Evolutionary conservation across 257 asterid species (phyloP).

Genomic region (Solanum chiquidenum): DNA sequence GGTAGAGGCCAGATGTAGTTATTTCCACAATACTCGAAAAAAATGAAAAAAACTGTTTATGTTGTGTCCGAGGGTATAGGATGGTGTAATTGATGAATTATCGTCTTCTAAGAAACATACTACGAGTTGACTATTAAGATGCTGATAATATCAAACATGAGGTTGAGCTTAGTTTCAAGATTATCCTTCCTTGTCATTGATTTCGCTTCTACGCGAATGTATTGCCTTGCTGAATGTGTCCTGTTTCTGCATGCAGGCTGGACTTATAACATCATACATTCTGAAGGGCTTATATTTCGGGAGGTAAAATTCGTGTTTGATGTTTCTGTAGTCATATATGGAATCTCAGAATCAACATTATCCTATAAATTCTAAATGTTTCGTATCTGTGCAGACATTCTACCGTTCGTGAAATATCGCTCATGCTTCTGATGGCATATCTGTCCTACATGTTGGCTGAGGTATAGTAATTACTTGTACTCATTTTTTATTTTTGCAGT

Average conservation of each 20-base stretch:
- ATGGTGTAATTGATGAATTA: not conserved
- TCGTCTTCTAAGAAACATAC: not conserved
- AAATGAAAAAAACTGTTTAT: not conserved
- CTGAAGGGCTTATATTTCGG: conserved; percentile 79
- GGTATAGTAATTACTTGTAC: conserved; percentile 27
- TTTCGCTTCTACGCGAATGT: not conserved
- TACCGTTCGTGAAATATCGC: conserved; percentile 74
- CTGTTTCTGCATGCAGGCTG: conserved; percentile 44
- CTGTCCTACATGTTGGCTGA: conserved; percentile 96
- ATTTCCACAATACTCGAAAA: not conserved
- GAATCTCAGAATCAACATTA: not conserved
- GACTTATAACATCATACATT: conserved; percentile 65
- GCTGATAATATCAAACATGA: not conserved
- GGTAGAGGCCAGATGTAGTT: not conserved
- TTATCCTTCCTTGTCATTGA: not conserved
- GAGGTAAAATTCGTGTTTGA: conserved; percentile 30
- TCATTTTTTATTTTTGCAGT: not conserved
- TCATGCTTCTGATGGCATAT: conserved; percentile 83
- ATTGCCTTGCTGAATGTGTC: not conserved
- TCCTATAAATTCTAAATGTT: not conserved
- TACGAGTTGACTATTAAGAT: not conserved
- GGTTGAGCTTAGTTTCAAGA: not conserved
- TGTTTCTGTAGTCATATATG: not conserved
- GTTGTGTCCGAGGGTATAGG: not conserved
- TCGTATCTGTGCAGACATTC: conserved; percentile 60